phyloP scores from a whole-genome alignment of 202 grass and related monocot species.

The Zizania palustris region DNA sequence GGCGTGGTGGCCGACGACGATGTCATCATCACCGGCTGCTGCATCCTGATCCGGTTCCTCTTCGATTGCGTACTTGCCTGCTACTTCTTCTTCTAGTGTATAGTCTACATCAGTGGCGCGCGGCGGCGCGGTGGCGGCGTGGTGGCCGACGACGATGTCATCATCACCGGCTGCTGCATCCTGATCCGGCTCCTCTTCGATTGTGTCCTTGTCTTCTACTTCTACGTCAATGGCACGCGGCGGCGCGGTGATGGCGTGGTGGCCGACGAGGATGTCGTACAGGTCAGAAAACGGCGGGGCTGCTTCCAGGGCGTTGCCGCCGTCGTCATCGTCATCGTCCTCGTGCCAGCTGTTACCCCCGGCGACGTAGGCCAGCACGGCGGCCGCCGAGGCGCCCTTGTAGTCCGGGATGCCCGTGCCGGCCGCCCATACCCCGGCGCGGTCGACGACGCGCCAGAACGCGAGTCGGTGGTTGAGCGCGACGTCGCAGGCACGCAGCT shows the following conservation, averaged over 20 bases:
- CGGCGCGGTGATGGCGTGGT: background rate
- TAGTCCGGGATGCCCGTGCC: constrained; percentile 28
- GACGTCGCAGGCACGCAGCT: constrained; percentile 76
- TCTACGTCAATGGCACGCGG: background rate
- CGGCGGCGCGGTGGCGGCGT: background rate
- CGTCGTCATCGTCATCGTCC: constrained; percentile 52
- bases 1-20: constrained; percentile 43
- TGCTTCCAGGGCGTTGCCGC: background rate
- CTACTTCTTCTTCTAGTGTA: no score
- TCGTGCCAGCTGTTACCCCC: constrained; percentile 51
- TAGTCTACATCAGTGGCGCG: background rate
- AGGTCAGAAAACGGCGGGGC: constrained; percentile 35
- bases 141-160: constrained; percentile 43
- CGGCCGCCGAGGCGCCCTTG: constrained; percentile 58
- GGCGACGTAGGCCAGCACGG: constrained; percentile 54
- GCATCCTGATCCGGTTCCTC: constrained; percentile 25
- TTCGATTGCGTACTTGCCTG: constrained; percentile 6
- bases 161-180: constrained; percentile 9
- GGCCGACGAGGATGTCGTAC: constrained; percentile 52
- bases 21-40: constrained; percentile 20
- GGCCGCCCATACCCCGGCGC: background rate
- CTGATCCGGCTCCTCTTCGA: constrained; percentile 27
- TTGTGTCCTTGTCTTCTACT: background rate
- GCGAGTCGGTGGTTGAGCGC: constrained; percentile 77
- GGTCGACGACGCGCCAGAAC: constrained; percentile 65